Percentiles rank a stretch among this genome's conserved stretches.
Conservation (phyloP, 805 yeast genomes). For the Kluyveromyces siamensis region DNA sequence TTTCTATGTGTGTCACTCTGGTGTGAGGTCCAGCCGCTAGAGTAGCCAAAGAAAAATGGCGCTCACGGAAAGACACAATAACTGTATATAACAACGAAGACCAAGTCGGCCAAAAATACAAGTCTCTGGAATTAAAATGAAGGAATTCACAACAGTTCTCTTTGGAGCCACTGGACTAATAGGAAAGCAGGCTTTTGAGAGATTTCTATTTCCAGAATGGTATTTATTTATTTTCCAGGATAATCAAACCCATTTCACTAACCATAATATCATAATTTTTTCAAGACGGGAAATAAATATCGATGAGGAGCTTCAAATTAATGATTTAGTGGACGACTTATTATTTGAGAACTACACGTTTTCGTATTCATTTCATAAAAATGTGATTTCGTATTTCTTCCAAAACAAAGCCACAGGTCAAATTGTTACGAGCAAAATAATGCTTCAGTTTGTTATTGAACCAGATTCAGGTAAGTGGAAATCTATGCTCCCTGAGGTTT, state of each 20-base stretch:
- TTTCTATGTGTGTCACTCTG: too few species aligned
- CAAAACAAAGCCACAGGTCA: background rate
- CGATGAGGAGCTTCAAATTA: conserved; percentile 1
- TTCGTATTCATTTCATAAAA: background rate
- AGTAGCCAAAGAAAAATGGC: too few species aligned
- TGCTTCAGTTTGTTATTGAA: background rate
- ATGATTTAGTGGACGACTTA: background rate
- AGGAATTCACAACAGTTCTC: conserved; percentile 4
- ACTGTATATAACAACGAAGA: too few species aligned
- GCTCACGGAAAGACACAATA: too few species aligned
- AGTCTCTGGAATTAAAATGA: background rate
- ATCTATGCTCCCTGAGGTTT: conserved; percentile 8
- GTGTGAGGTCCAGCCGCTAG: too few species aligned
- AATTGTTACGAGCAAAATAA: background rate
- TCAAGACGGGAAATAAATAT: background rate
- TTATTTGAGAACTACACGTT: background rate
- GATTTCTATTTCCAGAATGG: conserved; percentile 6
- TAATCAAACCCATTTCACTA: background rate
- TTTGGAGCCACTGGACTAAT: conserved; percentile 20
- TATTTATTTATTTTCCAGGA: conserved; percentile 2
- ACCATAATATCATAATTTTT: background rate
- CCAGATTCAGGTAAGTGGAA: conserved; percentile 11
- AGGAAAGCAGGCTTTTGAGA: conserved; percentile 11
- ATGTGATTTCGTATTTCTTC: background rate
- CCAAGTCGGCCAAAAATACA: too few species aligned